phyloP scores from a whole-genome alignment of 768 basidiomycete genomes.

The Heimioporus sp. region DNA sequence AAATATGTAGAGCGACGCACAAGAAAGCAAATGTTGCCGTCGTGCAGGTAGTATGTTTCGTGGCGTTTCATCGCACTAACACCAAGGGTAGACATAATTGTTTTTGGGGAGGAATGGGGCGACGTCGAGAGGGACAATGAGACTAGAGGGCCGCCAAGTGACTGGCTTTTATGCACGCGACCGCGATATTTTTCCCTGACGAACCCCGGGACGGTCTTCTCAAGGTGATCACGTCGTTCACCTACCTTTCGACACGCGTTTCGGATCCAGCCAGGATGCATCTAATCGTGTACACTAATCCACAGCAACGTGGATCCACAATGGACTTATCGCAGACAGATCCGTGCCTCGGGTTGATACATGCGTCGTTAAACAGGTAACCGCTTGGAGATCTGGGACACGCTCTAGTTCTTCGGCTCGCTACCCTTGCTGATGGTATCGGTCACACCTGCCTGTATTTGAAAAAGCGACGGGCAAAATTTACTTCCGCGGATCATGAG shows the following conservation, averaged over 20 bases:
- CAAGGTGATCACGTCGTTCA: slow-evolving; percentile 5
- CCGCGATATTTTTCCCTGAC: slow-evolving; percentile 4
- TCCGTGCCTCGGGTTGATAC: slow-evolving; percentile 5
- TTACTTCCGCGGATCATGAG: slow-evolving; percentile 10
- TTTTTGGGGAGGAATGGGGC: not conserved
- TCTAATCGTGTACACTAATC: slow-evolving; percentile 1
- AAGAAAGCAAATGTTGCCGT: slow-evolving; percentile 53
- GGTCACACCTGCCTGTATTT: too few relatives aligned
- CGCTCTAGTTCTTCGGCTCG: too few relatives aligned
- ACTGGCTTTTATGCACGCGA: slow-evolving; percentile 14
- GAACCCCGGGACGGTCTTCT: slow-evolving; percentile 7
- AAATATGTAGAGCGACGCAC: slow-evolving; percentile 33
- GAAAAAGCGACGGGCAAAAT: not conserved
- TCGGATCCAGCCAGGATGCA: not conserved
- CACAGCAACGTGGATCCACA: slow-evolving; percentile 25
- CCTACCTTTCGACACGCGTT: not conserved
- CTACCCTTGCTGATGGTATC: too few relatives aligned
- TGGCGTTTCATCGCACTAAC: slow-evolving; percentile 23
- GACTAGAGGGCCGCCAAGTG: not conserved
- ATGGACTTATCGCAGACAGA: slow-evolving; percentile 15
- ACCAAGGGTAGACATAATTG: slow-evolving; percentile 2
- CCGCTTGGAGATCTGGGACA: not conserved
- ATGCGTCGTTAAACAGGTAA: not conserved
- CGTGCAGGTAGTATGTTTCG: slow-evolving; percentile 47
- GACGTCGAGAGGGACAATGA: not conserved